Percentiles rank a stretch among this genome's conserved stretches.
These are phyloP conservation scores for Cardiospermum halicacabum DNA, from an alignment of 345 rosid species.

Conservation along the genomic window DNA sequence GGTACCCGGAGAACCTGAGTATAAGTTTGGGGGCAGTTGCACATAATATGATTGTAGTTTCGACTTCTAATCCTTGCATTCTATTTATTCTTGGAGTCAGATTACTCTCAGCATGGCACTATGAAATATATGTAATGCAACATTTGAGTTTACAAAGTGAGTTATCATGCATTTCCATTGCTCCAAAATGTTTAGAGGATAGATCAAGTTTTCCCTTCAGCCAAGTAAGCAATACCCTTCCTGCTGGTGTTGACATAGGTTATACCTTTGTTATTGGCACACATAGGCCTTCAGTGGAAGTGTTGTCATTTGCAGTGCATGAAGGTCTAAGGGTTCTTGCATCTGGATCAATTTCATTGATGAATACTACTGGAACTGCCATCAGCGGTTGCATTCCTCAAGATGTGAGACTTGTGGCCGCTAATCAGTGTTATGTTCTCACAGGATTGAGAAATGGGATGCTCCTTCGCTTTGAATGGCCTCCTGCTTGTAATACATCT, in stretches of 20 bases:
- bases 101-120: conserved; percentile 44
- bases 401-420: conserved; percentile 91
- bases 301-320: conserved; percentile 58
- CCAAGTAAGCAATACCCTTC: conserved; percentile 32
- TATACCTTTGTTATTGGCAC: conserved; percentile 85
- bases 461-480: conserved; percentile 97
- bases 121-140: conserved; percentile 76
- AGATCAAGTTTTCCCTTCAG: conserved; percentile 31
- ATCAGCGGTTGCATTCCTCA: conserved; percentile 88
- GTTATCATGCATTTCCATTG: conserved; percentile 83
- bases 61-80: conserved; percentile 91
- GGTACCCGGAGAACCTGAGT: conserved; percentile 68
- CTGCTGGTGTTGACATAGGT: conserved; percentile 55
- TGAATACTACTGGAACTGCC: conserved; percentile 62
- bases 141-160: conserved; percentile 70
- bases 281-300: conserved; percentile 94
- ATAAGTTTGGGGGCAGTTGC: conserved; percentile 97
- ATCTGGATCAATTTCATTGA: conserved; percentile 61
- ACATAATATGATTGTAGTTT: conserved; percentile 59
- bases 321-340: conserved; percentile 76
- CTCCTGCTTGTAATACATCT: conserved; percentile 35
- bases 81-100: conserved; percentile 73
- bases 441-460: conserved; percentile 96
- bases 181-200: conserved; percentile 50
- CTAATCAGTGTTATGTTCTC: conserved; percentile 76